These are phyloP conservation scores for Macadamia integrifolia DNA, from an alignment of 164 flowering plant genomes.

Conservation along the genomic window DNA sequence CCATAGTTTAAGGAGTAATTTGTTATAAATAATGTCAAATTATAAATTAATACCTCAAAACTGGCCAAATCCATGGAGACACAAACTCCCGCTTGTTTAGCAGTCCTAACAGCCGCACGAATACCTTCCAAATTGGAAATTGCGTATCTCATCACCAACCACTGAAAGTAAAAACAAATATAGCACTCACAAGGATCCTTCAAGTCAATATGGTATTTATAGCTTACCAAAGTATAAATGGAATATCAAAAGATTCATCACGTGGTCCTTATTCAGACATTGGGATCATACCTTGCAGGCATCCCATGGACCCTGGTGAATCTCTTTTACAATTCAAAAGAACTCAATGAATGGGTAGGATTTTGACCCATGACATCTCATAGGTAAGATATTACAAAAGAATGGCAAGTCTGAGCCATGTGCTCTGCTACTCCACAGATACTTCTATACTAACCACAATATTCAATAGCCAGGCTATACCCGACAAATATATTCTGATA, in stretches of 20 bases:
- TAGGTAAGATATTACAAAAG: not conserved
- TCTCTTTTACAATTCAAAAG: not conserved
- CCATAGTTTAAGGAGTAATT: not conserved
- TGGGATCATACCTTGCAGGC: not conserved
- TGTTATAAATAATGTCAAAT: not conserved
- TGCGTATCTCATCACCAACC: slow-evolving; percentile 79
- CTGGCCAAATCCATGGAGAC: slow-evolving; percentile 88
- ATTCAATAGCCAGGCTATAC: too few relatives aligned
- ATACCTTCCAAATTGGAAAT: slow-evolving; percentile 59
- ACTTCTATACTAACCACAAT: too few relatives aligned
- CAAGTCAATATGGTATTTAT: not conserved
- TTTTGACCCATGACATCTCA: not conserved
- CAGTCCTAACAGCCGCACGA: slow-evolving; percentile 59
- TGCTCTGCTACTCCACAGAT: too few relatives aligned
- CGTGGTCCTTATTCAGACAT: not conserved
- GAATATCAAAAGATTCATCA: not conserved
- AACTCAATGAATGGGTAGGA: not conserved
- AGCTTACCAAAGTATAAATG: not conserved
- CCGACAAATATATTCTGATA: too few relatives aligned
- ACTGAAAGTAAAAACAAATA: slow-evolving; percentile 37
- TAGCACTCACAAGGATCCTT: too few relatives aligned
- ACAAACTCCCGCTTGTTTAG: slow-evolving; percentile 73
- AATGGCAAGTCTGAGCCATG: not conserved
- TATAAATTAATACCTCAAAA: slow-evolving; percentile 71
- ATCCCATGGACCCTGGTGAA: not conserved